These are phyloP conservation scores for Cadophora malorum DNA, from an alignment of 2,329 filamentous ascomycete species.

Conservation along the genomic window DNA sequence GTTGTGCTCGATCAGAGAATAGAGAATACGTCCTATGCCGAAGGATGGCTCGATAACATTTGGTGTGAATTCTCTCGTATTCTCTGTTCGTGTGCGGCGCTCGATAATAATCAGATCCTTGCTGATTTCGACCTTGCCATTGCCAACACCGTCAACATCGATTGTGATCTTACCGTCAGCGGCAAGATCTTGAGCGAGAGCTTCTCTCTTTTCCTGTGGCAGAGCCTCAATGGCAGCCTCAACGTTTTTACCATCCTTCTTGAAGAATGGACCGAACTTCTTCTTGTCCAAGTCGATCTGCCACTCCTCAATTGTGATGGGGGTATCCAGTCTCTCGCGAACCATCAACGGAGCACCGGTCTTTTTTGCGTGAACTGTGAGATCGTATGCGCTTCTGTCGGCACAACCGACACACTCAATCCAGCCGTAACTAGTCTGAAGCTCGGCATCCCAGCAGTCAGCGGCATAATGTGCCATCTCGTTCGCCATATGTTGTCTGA, in stretches of 20 bases:
- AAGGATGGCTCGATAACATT: slow-evolving; percentile 98
- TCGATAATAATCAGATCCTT: slow-evolving; percentile 84
- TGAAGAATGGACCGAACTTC: slow-evolving; percentile 93
- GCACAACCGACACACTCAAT: slow-evolving; percentile 98
- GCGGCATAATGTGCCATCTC: slow-evolving; percentile 93
- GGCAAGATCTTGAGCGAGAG: slow-evolving; percentile 75
- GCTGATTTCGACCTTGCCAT: slow-evolving; percentile 78
- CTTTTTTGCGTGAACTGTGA: slow-evolving; percentile 91
- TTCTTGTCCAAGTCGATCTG: slow-evolving; percentile 89
- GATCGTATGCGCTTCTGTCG: slow-evolving; percentile 92
- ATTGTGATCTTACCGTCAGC: slow-evolving; percentile 78
- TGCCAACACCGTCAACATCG: slow-evolving; percentile 69
- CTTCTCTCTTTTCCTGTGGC: slow-evolving; percentile 81
- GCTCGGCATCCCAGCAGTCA: slow-evolving; percentile 98
- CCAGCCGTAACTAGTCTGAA: slow-evolving; percentile 93
- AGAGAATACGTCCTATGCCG: slow-evolving; percentile 93
- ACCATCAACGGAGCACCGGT: slow-evolving; percentile 88
- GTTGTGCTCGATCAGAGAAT: slow-evolving; percentile 90
- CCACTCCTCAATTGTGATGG: slow-evolving; percentile 84
- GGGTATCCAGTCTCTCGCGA: slow-evolving; percentile 79
- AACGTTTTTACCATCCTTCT: slow-evolving; percentile 89
- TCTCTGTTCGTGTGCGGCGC: slow-evolving; percentile 81
- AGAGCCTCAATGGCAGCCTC: slow-evolving; percentile 74
- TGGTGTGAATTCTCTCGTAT: slow-evolving; percentile 88
- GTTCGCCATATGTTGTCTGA: slow-evolving; percentile 95